These are phyloP conservation scores for Sarocladium brachiariae DNA, from an alignment of 2,329 filamentous ascomycete species.

Conservation along the genomic window DNA sequence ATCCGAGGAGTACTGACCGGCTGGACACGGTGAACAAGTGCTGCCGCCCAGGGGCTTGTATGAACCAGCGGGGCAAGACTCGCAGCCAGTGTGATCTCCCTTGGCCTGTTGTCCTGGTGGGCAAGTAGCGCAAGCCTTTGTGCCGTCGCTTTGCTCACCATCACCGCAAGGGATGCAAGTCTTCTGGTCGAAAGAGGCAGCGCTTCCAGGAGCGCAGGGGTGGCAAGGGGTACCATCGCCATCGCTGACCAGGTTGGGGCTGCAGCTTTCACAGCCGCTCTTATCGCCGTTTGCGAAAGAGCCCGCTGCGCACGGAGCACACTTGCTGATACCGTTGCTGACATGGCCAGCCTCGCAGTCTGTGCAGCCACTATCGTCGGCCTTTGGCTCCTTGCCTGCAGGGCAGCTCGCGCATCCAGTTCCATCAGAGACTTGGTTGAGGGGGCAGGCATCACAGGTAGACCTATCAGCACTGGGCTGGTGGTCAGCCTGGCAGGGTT, in stretches of 20 bases:
- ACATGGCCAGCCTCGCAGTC: background rate
- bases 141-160: background rate
- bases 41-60: background rate
- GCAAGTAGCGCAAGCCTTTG: background rate
- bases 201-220: background rate
- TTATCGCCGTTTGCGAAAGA: background rate
- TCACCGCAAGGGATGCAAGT: background rate
- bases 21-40: background rate
- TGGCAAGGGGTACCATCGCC: background rate
- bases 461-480: background rate
- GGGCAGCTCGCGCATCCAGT: background rate
- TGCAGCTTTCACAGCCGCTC: background rate
- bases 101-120: background rate
- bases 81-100: background rate
- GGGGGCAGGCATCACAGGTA: background rate
- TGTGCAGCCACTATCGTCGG: background rate
- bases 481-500: background rate
- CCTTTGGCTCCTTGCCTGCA: background rate
- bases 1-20: background rate
- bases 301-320: background rate
- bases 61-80: background rate
- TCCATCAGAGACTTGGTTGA: background rate
- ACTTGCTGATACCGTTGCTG: slow-evolving; percentile 5
- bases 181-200: background rate
- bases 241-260: background rate